Evolutionary conservation across 495 filamentous ascomycete genomes (phyloP).

Genomic region (Pseudomonodictys pantanalensis): DNA sequence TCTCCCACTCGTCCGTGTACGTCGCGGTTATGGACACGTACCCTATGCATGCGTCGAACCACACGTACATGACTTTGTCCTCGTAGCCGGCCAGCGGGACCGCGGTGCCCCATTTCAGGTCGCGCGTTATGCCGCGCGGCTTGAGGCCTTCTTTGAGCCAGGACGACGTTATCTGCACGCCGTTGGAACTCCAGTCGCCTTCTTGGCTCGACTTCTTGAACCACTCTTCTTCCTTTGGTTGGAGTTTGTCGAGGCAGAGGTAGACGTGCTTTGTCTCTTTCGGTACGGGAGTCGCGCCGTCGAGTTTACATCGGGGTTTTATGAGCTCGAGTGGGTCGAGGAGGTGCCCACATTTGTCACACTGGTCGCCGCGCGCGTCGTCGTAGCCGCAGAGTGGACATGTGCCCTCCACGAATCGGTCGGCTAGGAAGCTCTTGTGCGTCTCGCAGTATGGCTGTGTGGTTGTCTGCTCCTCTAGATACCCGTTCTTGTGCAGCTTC

Average conservation of each 20-base stretch:
- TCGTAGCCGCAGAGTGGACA: conserved; percentile 77
- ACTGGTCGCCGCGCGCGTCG: conserved; percentile 82
- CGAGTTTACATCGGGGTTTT: conserved; percentile 71
- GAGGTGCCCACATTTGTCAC: conserved; percentile 76
- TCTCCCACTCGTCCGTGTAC: conserved; percentile 88
- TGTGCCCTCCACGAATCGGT: conserved; percentile 89
- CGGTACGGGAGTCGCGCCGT: conserved; percentile 71
- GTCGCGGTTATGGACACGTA: conserved; percentile 94
- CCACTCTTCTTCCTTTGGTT: conserved; percentile 71
- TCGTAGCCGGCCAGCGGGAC: conserved; percentile 58
- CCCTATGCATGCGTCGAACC: conserved; percentile 98
- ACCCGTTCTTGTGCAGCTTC: conserved; percentile 75
- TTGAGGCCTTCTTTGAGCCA: conserved; percentile 83
- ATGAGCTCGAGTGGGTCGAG: conserved; percentile 69
- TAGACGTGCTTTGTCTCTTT: conserved; percentile 73
- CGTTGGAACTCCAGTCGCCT: conserved; percentile 76
- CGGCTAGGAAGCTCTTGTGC: conserved; percentile 82
- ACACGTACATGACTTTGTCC: conserved; percentile 90
- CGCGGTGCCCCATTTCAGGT: conserved; percentile 84
- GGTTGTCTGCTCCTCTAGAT: conserved; percentile 71
- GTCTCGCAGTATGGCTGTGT: conserved; percentile 79
- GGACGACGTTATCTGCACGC: conserved; percentile 53
- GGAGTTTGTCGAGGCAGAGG: conserved; percentile 74
- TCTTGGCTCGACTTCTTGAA: conserved; percentile 56
- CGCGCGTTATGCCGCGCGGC: conserved; percentile 83